Base-by-base conservation (phyloP, 495 filamentous ascomycete species). In the Neurospora sp. region DNA sequence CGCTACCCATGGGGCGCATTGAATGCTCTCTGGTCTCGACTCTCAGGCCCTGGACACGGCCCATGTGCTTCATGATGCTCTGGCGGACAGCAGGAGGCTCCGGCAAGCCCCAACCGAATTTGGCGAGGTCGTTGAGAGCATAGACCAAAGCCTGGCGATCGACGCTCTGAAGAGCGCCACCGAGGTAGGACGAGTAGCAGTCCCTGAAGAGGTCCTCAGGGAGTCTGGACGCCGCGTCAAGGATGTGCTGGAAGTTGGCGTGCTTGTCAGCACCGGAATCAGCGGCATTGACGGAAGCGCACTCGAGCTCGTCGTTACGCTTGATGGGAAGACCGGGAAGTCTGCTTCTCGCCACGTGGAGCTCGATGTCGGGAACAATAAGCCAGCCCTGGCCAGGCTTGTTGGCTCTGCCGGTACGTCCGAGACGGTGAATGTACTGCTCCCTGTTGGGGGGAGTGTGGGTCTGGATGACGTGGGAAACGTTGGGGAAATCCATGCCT, bases 401-500 rank as follows among this genome's bases (percentile, higher is more conserved):
- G 76, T 90, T 89, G 4, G 92, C 94, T 75, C 89, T 82, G 35
- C 87, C 89, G 38, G 89, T 90, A 74, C 89, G 92, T 35, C 94
- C 94, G 72, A 98, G 85, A 72, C 95, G 90, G 81, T 98, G 94
- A 75, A 97, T 92, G 81, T 98, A 98, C 72, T 91, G 87, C 72
- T 97, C 95, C 18, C 89, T 84, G 75, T 87, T 87, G 8, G 86
- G 82, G 5, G 94, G 93, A 16, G 91, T 77, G 69, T 93, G 92
- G 71, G 95, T 80, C 79, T 98, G 94, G 78, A 98, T 89, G 75
- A 98, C 94, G 75, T 97, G 89, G 62, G 94, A 91, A 71, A 98
- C 95, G 75, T 94, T 90, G 71, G 95, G 94, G 84, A 98, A 98
- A 80, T 98, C 95, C 93, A 98, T 95, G 77, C 96, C 96, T 79